Base-by-base conservation (phyloP, 2,329 filamentous ascomycete genomes). In the Diplodia scrobiculata region DNA sequence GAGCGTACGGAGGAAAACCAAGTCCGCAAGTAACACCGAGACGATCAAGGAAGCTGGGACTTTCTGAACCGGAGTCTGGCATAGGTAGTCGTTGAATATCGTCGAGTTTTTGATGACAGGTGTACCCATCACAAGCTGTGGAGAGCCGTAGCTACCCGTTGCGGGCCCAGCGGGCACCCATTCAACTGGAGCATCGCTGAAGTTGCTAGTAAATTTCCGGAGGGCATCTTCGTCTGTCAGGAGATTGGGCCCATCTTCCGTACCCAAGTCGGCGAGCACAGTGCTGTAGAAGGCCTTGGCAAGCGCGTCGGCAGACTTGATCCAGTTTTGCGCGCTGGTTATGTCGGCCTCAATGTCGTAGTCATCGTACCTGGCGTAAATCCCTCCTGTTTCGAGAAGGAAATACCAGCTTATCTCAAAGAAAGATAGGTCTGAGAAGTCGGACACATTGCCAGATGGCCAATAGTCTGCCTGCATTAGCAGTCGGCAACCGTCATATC, bases 281-380 rank as follows among this genome's bases (percentile, higher is more conserved):
- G 52, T 55, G 19, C 52, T 55, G 52, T 55, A 55, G 29, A 55
- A 38, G 1, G 52, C 29, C 17, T 55, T 55, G 7, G 52, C 32
- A 13, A 38, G 52, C 17, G 19, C 7, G 32, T 55, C 52, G 27
- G 17, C 34, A 10, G 34, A 55, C n/a, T 11, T 55, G 19, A 19
- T 19, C 41, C 17, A n/a, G n/a, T 45, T n/a, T 45, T 36, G 34
- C 34, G 34, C n/a, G 17, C 41, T n/a, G n/a, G 17, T 6, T 19
- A 11, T 19, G 1, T 45, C 41, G 1, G 7, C 19, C 17, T 19
- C 17, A 19, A 19, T n/a, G 7, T n/a, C 17, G n/a, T 19, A 7
- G 41, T 45, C 41, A 5, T n/a, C n/a, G 10, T 9, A 2, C 5
- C 17, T n/a, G 41, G 17, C n/a, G 41, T n/a, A 45, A 9, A 45